Base-by-base conservation (phyloP, 176 grass and related monocot genomes). In the Poa annua region DNA sequence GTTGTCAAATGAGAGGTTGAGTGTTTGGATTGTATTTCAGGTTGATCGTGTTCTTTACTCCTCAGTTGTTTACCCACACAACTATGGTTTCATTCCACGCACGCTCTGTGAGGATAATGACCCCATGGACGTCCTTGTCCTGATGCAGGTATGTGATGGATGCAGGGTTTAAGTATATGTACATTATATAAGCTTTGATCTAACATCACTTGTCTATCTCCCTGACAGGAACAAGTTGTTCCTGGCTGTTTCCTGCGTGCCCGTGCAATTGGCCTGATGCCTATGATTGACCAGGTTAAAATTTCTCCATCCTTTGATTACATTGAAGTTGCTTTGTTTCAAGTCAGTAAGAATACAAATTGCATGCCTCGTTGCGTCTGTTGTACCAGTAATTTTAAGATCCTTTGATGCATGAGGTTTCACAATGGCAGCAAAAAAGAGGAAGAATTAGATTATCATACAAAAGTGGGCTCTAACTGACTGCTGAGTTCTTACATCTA, bases 31-130 rank as follows among this genome's bases (percentile, higher is more conserved):
- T 49, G 21, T 72, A 11, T 92, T 87, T 80, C 93, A 98, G 96
- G 92, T 98, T 68, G 96, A 98, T 80, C 96, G 92, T 88, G 91
- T 98, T 56, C 89, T 98, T 59, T 98, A 98, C 87, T 98, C 96
- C 24, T 98, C 92, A 64, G 96, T 98, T 69, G 96, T 98, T 25
- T 98, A 98, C 87, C 92, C 96, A 53, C 96, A 98, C 85, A 98
- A 98, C 82, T 98, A 98, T 76, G 96, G 96, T 51, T 98, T 98
- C 42, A 98, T 98, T 71, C 96, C 96, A 38, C 90, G 96, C 57
- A 98, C 96, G 10, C 71, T 98, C 60, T 98, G 92, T 75, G 92
- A 98, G 83, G 96, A 98, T 51, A 91, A 87, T 42, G 96, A 98
- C 68, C 96, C 96, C 29, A 92, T 98, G 52, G 96, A 98, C 48